Conservation (phyloP, 2,329 filamentous ascomycete genomes). For the Colletotrichum trifolii region DNA sequence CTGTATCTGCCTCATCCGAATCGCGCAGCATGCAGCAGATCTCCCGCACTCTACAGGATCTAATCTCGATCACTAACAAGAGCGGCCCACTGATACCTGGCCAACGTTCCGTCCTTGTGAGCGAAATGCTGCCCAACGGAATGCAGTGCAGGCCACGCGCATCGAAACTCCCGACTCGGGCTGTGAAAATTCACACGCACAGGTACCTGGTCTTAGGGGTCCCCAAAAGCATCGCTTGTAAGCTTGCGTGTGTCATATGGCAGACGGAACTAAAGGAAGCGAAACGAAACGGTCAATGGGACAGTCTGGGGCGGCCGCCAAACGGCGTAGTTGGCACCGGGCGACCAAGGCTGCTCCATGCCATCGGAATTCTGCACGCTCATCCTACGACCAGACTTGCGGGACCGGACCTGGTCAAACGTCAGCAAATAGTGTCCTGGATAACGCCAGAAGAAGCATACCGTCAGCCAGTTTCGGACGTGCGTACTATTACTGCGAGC, state of each 20-base stretch:
- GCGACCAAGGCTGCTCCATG: neutral
- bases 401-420: neutral
- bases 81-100: constrained; percentile 8
- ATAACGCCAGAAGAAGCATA: constrained; percentile 1
- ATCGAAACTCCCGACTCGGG: neutral
- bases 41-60: constrained; percentile 29
- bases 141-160: constrained; percentile 1
- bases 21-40: constrained; percentile 28
- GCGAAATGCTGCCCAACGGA: neutral
- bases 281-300: constrained; percentile 7
- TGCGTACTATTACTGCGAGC: constrained; percentile 8
- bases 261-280: neutral
- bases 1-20: neutral
- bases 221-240: neutral
- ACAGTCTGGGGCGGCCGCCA: constrained; percentile 13
- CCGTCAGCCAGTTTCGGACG: neutral
- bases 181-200: constrained; percentile 4
- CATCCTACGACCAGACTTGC: neutral
- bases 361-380: neutral
- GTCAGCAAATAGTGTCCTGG: neutral
- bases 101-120: constrained; percentile 2
- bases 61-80: constrained; percentile 27
- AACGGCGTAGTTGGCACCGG: neutral
- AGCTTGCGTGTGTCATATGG: constrained; percentile 1
- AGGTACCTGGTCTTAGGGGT: neutral